Evolutionary conservation across 768 basidiomycete species (phyloP).

Genomic region (Collybia sp.): DNA sequence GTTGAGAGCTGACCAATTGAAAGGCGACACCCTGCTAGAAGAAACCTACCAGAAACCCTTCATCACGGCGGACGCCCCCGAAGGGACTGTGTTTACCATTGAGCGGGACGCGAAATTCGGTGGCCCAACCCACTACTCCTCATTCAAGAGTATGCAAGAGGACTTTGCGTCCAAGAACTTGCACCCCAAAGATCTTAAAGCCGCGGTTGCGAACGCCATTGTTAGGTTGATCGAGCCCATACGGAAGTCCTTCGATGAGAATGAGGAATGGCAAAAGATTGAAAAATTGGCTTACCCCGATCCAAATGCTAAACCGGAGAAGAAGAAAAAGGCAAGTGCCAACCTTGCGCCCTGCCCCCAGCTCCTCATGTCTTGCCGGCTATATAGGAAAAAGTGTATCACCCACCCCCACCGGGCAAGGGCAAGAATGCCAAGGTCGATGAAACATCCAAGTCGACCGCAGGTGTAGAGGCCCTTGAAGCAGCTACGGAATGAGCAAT

Average conservation of each 20-base stretch:
- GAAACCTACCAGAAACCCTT: conserved; percentile 60
- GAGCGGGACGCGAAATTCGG: conserved; percentile 77
- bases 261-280: conserved; percentile 75
- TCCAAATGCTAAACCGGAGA: conserved; percentile 55
- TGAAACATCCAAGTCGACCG: neutral
- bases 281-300: conserved; percentile 84
- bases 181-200: conserved; percentile 90
- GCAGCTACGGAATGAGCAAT: conserved; percentile 4
- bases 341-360: neutral
- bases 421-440: conserved; percentile 49
- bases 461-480: neutral
- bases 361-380: neutral
- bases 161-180: conserved; percentile 75
- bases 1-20: conserved; percentile 57
- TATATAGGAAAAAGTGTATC: conserved; percentile 71
- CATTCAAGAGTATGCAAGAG: conserved; percentile 59
- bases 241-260: conserved; percentile 67
- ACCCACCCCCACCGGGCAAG: conserved; percentile 79
- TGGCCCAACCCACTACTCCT: conserved; percentile 69
- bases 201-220: conserved; percentile 68
- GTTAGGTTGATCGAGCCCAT: conserved; percentile 76
- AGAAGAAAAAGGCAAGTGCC: conserved; percentile 62
- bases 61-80: conserved; percentile 62
- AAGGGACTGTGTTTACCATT: conserved; percentile 79
- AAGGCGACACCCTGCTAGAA: conserved; percentile 46